Conservation (phyloP, 2,329 filamentous ascomycete genomes). For the Fusarium continuum region DNA sequence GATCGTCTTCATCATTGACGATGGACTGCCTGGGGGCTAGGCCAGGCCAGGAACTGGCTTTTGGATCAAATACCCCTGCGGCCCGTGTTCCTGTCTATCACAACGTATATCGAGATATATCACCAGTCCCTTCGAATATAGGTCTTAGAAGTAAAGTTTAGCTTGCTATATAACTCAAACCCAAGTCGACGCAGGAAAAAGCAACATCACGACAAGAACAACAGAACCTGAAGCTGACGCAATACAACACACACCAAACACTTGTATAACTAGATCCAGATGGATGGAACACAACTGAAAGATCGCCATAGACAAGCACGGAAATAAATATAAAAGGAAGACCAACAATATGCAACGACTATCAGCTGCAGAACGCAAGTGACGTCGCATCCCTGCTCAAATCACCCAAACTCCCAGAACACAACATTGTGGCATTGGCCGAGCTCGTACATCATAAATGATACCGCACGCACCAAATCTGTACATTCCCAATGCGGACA, state of each 20-base stretch:
- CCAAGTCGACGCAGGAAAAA: neutral
- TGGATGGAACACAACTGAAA: neutral
- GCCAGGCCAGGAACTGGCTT: neutral
- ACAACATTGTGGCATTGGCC: neutral
- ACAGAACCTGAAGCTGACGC: neutral
- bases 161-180: too few species aligned
- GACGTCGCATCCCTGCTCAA: neutral
- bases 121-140: neutral
- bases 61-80: too few species aligned
- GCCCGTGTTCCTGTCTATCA: too few species aligned
- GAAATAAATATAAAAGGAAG: neutral
- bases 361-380: constrained; percentile 7
- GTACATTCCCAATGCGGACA: neutral
- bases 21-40: too few species aligned
- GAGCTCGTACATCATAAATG: neutral
- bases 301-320: neutral
- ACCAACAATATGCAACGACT: neutral
- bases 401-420: neutral
- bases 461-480: neutral
- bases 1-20: neutral
- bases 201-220: neutral
- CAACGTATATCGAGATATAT: neutral
- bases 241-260: neutral
- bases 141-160: too few species aligned
- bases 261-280: neutral